phyloP scores from a whole-genome alignment of 352 stramenopile species.

The Thalassiosira hispida region DNA sequence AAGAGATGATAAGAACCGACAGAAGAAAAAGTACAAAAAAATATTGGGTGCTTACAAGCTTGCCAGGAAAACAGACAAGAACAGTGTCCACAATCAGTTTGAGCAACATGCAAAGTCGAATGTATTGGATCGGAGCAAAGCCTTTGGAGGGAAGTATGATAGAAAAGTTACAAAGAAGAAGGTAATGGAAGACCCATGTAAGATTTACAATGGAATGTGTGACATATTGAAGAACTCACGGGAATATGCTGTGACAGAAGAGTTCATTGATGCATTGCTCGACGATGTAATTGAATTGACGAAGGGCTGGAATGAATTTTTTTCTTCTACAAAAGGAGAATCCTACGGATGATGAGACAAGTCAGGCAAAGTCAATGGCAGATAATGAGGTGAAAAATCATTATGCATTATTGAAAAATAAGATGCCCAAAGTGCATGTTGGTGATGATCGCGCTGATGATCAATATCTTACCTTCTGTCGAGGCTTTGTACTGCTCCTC shows the following conservation, averaged over 20 bases:
- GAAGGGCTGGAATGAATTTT: conserved; percentile 4
- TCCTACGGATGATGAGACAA: conserved; percentile 9
- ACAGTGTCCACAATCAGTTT: neutral
- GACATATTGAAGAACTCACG: neutral
- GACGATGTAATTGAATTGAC: neutral
- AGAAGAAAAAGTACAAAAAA: neutral
- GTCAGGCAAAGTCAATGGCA: neutral
- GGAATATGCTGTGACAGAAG: neutral
- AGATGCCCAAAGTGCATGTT: conserved; percentile 15
- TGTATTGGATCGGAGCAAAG: neutral
- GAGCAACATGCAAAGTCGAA: neutral
- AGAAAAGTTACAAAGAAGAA: neutral
- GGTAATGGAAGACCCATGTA: neutral
- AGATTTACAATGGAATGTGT: neutral
- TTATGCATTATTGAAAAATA: conserved; percentile 14
- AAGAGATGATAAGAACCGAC: neutral
- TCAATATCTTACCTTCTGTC: conserved; percentile 6
- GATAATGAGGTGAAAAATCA: neutral
- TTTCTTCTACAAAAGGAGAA: conserved; percentile 18
- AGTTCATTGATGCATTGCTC: neutral
- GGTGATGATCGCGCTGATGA: conserved; percentile 5
- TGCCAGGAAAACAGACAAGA: neutral
- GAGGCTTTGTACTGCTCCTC: neutral
- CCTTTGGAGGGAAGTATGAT: neutral
- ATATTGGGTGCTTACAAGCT: neutral